These are phyloP conservation scores for Pholiota microspora DNA, from an alignment of 768 basidiomycete genomes.

Conservation along the genomic window DNA sequence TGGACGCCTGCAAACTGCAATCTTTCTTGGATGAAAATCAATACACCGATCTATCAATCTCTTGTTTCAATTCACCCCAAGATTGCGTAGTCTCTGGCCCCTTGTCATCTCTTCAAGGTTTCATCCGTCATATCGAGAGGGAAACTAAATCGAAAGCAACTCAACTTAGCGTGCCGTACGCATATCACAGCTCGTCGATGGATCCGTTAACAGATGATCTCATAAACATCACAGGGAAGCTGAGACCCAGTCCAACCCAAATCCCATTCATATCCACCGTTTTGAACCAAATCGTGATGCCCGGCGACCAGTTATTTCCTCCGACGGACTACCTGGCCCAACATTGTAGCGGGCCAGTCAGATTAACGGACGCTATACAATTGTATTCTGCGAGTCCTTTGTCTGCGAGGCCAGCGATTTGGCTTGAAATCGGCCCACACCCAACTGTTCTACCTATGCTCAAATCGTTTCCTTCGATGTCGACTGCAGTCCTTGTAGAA, in stretches of 20 bases:
- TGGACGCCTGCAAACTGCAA: constrained; percentile 31
- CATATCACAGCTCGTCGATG: constrained; percentile 70
- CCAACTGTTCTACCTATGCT: constrained; percentile 57
- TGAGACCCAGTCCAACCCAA: constrained; percentile 43
- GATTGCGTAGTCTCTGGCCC: constrained; percentile 64
- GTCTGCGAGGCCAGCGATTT: constrained; percentile 34
- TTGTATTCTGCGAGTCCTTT: constrained; percentile 30
- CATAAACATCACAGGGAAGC: constrained; percentile 30
- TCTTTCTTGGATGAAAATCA: constrained; percentile 29
- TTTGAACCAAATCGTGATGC: constrained; percentile 46
- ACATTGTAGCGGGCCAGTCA: constrained; percentile 60
- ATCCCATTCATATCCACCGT: constrained; percentile 67
- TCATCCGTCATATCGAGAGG: constrained; percentile 40
- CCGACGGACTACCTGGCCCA: constrained; percentile 50
- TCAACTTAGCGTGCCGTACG: constrained; percentile 54
- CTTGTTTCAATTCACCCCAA: constrained; percentile 60
- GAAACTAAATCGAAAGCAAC: constrained; percentile 35
- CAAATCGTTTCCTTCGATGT: constrained; percentile 34
- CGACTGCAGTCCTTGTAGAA: constrained; percentile 38
- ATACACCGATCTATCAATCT: constrained; percentile 42
- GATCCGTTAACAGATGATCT: constrained; percentile 52
- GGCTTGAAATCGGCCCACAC: constrained; percentile 72
- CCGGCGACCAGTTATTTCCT: constrained; percentile 50
- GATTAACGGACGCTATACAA: constrained; percentile 50
- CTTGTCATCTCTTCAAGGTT: constrained; percentile 34